Percentiles rank a stretch among this genome's conserved stretches.
Conservation (phyloP, 1,139 yeast genomes). For the Yamadazyma sp. region DNA sequence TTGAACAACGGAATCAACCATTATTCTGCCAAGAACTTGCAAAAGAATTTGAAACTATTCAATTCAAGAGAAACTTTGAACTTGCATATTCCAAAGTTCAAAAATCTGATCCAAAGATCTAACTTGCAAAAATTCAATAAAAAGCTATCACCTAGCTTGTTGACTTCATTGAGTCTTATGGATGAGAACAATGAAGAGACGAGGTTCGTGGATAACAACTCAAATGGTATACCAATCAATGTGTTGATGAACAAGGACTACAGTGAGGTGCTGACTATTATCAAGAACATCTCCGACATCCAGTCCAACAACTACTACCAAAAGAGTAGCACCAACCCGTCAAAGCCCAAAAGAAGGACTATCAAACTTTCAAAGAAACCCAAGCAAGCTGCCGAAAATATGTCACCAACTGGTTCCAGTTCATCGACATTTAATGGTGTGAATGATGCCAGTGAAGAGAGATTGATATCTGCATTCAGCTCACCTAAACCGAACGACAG, state of each 20-base stretch:
- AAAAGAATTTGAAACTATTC: constrained; percentile 66
- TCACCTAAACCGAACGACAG: constrained; percentile 1
- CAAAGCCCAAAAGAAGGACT: constrained; percentile 49
- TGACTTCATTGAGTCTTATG: constrained; percentile 33
- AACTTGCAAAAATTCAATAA: constrained; percentile 42
- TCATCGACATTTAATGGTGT: not conserved
- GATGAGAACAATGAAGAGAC: constrained; percentile 9
- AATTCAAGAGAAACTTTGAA: constrained; percentile 80
- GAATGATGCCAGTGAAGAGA: not conserved
- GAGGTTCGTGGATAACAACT: constrained; percentile 9
- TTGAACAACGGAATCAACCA: constrained; percentile 26
- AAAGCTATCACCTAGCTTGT: constrained; percentile 37
- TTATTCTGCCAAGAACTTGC: constrained; percentile 64
- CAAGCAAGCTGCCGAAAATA: not conserved
- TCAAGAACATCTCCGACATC: constrained; percentile 47
- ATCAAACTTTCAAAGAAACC: constrained; percentile 34
- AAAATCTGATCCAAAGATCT: constrained; percentile 57
- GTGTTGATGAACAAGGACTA: constrained; percentile 30
- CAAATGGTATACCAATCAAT: constrained; percentile 41
- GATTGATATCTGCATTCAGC: not conserved
- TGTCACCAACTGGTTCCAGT: not conserved
- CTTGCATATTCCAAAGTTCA: constrained; percentile 58
- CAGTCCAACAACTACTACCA: constrained; percentile 45
- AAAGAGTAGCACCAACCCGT: constrained; percentile 25
- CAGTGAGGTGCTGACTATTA: constrained; percentile 34